Evolutionary conservation across 768 basidiomycete genomes (phyloP), one percentile per base, ranked within the genome.

Genomic region (Suillus paluster): DNA sequence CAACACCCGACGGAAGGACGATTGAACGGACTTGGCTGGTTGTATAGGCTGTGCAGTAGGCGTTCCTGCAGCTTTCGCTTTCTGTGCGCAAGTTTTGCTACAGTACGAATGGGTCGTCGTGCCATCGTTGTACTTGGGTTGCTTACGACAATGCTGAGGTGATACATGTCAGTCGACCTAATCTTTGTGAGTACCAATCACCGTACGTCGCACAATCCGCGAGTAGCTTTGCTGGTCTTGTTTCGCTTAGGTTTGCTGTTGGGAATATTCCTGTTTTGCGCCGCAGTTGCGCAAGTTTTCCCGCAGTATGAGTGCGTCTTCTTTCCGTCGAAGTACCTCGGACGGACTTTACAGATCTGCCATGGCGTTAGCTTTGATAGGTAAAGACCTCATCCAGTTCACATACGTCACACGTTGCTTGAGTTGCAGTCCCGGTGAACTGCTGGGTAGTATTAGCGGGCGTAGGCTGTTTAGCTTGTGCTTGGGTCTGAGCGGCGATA

Each of bases 61-160:
- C 41, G n/a, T 39, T 42, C 74, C 68, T 56, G 54, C 36, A 14
- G 64, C 70, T 58, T 69, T 73, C 5, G 82, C 79, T 57, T 78
- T 81, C 66, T 80, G 80, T 4, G 86, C 86, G 66, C 88, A 89
- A 11, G 84, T 80, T 67, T 85, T 89, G 68, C 86, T 76, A 67
- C 88, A 89, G 70, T 81, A 90, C 15, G 85, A 81, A 72, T 89
- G 87, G 2, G 80, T 83, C 57, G 80, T 81, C 10, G 79, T 81
- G 17, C 85, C 84, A 66, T 89, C 87, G 21, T 77, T 78, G 65
- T 83, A 82, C 66, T 87, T 89, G 44, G 87, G 86, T 44, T 85
- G 81, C 62, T 79, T 79, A 62, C 83, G 83, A 72, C 87, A 89
- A 63, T 81, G 81, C 87, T 89, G 66, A 27, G 21, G 46, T 23